Conservation (phyloP, 495 filamentous ascomycete species). For the Lentithecium fluviatile region DNA sequence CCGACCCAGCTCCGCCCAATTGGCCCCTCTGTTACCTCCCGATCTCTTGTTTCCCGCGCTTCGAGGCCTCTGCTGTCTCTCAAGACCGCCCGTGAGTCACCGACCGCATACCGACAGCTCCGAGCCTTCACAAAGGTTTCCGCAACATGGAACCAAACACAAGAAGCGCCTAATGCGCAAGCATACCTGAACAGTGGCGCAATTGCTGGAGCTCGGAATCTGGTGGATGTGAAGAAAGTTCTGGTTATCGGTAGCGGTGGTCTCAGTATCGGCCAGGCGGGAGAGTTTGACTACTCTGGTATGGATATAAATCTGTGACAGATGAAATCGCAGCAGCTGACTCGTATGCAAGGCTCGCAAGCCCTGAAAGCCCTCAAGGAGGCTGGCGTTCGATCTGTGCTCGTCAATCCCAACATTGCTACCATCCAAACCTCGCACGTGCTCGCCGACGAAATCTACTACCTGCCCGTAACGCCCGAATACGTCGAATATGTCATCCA, state of each 20-base stretch:
- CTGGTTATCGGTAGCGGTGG: constrained; percentile 93
- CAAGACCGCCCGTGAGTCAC: constrained; percentile 22
- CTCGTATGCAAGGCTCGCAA: constrained; percentile 67
- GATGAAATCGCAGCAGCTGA: neutral
- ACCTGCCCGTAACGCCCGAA: constrained; percentile 93
- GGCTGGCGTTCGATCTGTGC: constrained; percentile 86
- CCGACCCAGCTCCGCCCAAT: constrained; percentile 19
- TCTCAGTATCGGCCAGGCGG: constrained; percentile 95
- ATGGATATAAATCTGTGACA: constrained; percentile 36
- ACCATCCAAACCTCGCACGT: constrained; percentile 99
- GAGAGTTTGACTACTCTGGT: constrained; percentile 99
- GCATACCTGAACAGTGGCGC: constrained; percentile 85
- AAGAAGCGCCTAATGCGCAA: constrained; percentile 77
- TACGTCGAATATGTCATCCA: constrained; percentile 97
- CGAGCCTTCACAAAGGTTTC: constrained; percentile 30
- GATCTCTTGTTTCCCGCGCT: constrained; percentile 23
- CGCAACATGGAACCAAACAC: constrained; percentile 39
- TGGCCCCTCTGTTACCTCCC: constrained; percentile 15
- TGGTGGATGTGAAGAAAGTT: constrained; percentile 97
- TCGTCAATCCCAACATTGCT: constrained; percentile 98
- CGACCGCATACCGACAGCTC: constrained; percentile 18
- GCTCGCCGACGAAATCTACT: constrained; percentile 96
- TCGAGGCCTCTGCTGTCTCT: constrained; percentile 15
- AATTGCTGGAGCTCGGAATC: constrained; percentile 66
- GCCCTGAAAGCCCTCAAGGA: constrained; percentile 80